Conservation (phyloP, 352 stramenopile species). For the Globisporangium rhizosaccharum region DNA sequence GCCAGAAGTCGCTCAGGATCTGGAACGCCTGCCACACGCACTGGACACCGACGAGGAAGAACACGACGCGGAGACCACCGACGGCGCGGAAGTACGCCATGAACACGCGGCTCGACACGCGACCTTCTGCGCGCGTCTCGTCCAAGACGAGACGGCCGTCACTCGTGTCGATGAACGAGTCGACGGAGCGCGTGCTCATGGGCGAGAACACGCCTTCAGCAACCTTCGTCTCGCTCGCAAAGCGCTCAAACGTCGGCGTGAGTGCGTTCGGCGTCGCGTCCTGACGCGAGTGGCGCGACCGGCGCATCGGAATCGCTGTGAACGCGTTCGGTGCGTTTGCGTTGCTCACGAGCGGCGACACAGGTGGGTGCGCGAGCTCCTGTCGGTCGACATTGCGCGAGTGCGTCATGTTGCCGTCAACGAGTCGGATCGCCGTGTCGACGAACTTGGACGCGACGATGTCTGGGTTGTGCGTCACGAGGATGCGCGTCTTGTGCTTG, state of each 20-base stretch:
- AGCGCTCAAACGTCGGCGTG: slow-evolving; percentile 19
- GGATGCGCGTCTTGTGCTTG: slow-evolving; percentile 55
- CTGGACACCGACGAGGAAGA: slow-evolving; percentile 59
- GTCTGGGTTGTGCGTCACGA: slow-evolving; percentile 65
- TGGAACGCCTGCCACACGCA: slow-evolving; percentile 80
- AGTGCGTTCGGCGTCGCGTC: background rate
- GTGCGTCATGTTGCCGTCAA: slow-evolving; percentile 39
- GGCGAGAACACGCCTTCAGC: slow-evolving; percentile 29
- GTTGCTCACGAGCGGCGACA: slow-evolving; percentile 23
- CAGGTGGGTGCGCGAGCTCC: slow-evolving; percentile 23
- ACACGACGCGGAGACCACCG: slow-evolving; percentile 35
- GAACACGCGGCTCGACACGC: slow-evolving; percentile 32
- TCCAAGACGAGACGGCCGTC: slow-evolving; percentile 23
- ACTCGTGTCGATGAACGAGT: slow-evolving; percentile 22
- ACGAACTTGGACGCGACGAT: slow-evolving; percentile 63
- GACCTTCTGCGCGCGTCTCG: slow-evolving; percentile 24
- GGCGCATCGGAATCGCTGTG: background rate
- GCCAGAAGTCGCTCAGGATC: slow-evolving; percentile 87
- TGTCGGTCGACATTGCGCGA: slow-evolving; percentile 37
- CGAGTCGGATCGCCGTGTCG: slow-evolving; percentile 47
- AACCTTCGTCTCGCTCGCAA: slow-evolving; percentile 18
- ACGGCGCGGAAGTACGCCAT: slow-evolving; percentile 42
- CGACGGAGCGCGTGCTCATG: slow-evolving; percentile 22
- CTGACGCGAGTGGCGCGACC: background rate
- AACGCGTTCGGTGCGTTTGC: slow-evolving; percentile 2